These are phyloP conservation scores for Suillus sp. DNA, from an alignment of 768 basidiomycete species.

Conservation along the genomic window DNA sequence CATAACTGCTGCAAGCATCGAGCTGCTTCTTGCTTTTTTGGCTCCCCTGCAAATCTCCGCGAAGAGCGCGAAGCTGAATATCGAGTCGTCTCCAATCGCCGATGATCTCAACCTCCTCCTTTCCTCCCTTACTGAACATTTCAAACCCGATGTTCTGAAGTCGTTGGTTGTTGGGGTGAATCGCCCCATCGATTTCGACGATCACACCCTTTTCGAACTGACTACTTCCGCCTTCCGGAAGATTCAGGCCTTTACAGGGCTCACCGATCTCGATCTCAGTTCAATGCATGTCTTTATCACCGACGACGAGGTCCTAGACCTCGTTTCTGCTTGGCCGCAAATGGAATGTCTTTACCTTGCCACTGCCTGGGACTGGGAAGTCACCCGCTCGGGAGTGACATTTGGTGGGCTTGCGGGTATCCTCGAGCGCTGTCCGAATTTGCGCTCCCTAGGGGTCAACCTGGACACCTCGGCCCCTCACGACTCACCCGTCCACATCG, in stretches of 20 bases:
- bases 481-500: neutral
- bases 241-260: no score
- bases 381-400: neutral
- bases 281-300: neutral
- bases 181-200: neutral
- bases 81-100: neutral
- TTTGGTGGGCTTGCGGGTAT: constrained; percentile 1
- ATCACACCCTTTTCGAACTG: neutral
- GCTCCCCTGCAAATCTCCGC: neutral
- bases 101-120: neutral
- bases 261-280: neutral
- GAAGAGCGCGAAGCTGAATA: neutral
- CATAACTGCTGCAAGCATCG: neutral
- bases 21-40: neutral
- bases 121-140: neutral
- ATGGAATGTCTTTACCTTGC: neutral
- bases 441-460: neutral
- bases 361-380: neutral
- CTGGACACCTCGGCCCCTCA: neutral
- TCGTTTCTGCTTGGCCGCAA: neutral
- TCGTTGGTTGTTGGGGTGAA: neutral
- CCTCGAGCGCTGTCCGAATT: neutral
- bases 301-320: neutral
- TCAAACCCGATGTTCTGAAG: neutral
- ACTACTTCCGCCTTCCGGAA: neutral